Conservation (phyloP, 2,329 filamentous ascomycete genomes). For the Aspergillus flavus region DNA sequence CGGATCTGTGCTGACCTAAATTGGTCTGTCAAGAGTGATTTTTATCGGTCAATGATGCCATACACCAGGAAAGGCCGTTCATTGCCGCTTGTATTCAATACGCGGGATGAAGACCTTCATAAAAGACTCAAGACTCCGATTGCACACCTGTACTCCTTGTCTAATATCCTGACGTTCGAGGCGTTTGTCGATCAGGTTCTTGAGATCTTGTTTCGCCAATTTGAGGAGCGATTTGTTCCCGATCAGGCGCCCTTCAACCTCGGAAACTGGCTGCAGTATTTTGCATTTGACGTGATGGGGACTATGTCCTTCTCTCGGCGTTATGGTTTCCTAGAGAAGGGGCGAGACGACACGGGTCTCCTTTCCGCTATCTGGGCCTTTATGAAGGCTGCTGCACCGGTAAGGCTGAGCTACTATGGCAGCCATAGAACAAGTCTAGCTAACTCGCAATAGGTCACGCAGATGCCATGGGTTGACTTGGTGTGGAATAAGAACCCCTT, state of each 20-base stretch:
- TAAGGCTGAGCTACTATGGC: neutral
- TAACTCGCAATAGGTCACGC: conserved; percentile 54
- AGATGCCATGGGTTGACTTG: conserved; percentile 71
- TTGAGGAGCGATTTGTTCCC: conserved; percentile 23
- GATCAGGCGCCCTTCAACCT: conserved; percentile 11
- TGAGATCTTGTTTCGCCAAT: conserved; percentile 23
- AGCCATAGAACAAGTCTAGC: neutral
- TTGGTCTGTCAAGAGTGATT: conserved; percentile 10
- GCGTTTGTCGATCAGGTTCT: conserved; percentile 18
- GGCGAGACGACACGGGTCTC: conserved; percentile 75
- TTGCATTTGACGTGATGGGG: conserved; percentile 79
- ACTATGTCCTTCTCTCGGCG: conserved; percentile 76
- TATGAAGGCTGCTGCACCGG: conserved; percentile 11
- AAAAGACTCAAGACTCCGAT: conserved; percentile 21
- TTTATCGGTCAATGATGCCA: conserved; percentile 26
- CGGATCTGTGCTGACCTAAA: neutral
- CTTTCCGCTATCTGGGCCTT: conserved; percentile 57
- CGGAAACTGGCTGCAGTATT: conserved; percentile 70
- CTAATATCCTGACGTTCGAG: conserved; percentile 14
- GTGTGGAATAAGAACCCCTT: conserved; percentile 35
- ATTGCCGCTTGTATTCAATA: conserved; percentile 33
- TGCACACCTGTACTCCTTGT: conserved; percentile 20
- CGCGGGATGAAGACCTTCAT: conserved; percentile 34
- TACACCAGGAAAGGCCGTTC: conserved; percentile 9
- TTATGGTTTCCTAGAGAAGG: conserved; percentile 73